Percentiles rank a stretch among this genome's conserved stretches.
phyloP scores from a whole-genome alignment of 2,329 filamentous ascomycete species.

The Botrytis medusae region DNA sequence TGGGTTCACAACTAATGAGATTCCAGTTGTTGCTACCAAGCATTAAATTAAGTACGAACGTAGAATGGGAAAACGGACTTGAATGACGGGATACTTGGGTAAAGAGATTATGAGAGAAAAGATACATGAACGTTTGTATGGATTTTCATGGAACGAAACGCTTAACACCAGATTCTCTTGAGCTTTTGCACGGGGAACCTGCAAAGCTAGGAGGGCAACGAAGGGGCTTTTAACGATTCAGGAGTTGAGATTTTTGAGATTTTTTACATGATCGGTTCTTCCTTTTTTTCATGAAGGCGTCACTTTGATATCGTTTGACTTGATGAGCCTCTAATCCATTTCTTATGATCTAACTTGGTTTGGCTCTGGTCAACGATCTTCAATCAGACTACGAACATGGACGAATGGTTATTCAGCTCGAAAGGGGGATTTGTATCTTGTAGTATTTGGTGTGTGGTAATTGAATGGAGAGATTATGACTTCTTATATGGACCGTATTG shows the following conservation, averaged over 20 bases:
- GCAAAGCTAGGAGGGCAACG: constrained; percentile 29
- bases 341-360: constrained; percentile 13
- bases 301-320: constrained; percentile 30
- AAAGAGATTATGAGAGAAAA: constrained; percentile 13
- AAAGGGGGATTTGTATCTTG: constrained; percentile 36
- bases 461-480: constrained; percentile 35
- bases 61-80: neutral
- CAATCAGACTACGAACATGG: constrained; percentile 17
- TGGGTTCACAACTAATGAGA: constrained; percentile 33
- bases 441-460: constrained; percentile 37
- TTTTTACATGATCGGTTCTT: constrained; percentile 33
- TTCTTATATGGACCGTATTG: neutral
- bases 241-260: constrained; percentile 43
- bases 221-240: constrained; percentile 39
- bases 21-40: constrained; percentile 46
- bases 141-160: constrained; percentile 24
- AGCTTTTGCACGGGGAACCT: constrained; percentile 41
- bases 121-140: constrained; percentile 27
- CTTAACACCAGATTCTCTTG: constrained; percentile 38
- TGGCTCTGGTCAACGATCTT: constrained; percentile 7
- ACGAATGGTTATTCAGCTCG: constrained; percentile 5
- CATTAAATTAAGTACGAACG: constrained; percentile 30
- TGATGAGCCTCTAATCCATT: constrained; percentile 9
- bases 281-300: constrained; percentile 35
- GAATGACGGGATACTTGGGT: constrained; percentile 22